Evolutionary conservation across 305 asterid genomes (phyloP).

Genomic region (Fraxinus sp.): DNA sequence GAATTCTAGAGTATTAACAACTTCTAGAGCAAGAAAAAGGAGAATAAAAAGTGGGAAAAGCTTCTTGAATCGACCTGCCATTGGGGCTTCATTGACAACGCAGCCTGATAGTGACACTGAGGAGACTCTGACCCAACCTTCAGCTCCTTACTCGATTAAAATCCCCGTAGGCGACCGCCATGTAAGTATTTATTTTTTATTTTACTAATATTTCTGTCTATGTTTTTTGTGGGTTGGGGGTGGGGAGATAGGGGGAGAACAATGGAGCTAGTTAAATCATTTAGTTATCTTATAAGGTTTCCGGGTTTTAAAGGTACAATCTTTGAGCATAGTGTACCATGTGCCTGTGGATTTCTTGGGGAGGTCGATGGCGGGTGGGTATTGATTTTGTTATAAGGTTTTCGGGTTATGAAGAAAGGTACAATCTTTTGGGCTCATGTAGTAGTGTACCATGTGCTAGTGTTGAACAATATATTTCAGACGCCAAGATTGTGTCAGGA

Average conservation of each 20-base stretch:
- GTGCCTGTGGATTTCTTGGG: not conserved
- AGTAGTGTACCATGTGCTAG: not conserved
- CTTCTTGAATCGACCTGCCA: conserved; percentile 20
- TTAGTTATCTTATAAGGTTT: not conserved
- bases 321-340: not conserved
- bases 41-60: conserved; percentile 24
- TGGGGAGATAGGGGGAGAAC: not conserved
- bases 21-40: conserved; percentile 31
- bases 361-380: not conserved
- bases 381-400: not conserved
- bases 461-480: not conserved
- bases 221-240: not conserved
- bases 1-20: conserved; percentile 29
- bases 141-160: conserved; percentile 56
- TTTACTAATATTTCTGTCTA: not conserved
- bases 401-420: not conserved
- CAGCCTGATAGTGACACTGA: conserved; percentile 26
- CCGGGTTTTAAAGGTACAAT: not conserved
- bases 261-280: not conserved
- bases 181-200: conserved; percentile 35
- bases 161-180: conserved; percentile 79
- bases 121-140: conserved; percentile 37
- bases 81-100: conserved; percentile 41
- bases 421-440: not conserved
- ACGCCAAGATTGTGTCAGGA: not conserved